These are phyloP conservation scores for Choiromyces venosus DNA, from an alignment of 495 filamentous ascomycete genomes.

Conservation along the genomic window DNA sequence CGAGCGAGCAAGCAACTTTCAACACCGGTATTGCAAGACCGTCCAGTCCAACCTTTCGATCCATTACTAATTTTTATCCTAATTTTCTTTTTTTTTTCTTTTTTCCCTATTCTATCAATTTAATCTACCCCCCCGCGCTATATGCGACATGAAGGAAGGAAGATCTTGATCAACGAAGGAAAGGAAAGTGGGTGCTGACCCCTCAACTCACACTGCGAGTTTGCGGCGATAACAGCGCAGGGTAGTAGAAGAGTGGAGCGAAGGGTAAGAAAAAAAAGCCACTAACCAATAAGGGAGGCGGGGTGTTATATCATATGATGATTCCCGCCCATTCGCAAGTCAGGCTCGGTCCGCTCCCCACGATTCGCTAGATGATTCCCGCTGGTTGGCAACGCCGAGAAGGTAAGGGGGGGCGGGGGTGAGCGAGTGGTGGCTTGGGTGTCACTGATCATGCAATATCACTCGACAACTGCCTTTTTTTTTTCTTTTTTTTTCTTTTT, in stretches of 20 bases:
- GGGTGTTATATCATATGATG: not conserved
- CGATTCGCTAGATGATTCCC: not conserved
- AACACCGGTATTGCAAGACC: not conserved
- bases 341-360: not conserved
- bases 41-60: not conserved
- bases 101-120: not conserved
- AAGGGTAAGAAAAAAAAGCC: not conserved
- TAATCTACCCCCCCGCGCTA: too few relatives aligned
- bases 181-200: not conserved
- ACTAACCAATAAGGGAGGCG: not conserved
- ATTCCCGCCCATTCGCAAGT: not conserved
- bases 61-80: not conserved
- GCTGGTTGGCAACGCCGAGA: not conserved
- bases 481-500: not conserved
- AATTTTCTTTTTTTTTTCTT: not conserved
- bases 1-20: not conserved
- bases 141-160: not conserved
- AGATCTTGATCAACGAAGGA: not conserved
- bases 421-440: not conserved
- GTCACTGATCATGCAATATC: not conserved
- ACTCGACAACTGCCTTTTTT: not conserved
- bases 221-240: not conserved
- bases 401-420: too few relatives aligned
- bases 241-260: not conserved
- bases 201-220: not conserved